Base-by-base conservation (phyloP, 306 rosid genomes). In the Ceratonia siliqua region DNA sequence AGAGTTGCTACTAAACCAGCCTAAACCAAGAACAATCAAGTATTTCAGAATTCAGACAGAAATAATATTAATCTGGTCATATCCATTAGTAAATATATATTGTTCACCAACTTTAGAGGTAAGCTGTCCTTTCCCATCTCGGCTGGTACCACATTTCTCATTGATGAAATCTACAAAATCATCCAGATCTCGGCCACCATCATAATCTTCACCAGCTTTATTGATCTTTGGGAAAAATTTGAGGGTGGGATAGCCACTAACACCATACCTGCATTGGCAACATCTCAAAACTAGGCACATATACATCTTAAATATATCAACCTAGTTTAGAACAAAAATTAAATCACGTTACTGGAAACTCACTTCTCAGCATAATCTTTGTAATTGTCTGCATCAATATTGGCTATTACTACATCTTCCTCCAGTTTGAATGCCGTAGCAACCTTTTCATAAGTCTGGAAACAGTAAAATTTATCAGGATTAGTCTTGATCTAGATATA, bases 131-230 rank as follows among this genome's bases (percentile, higher is more conserved):
- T 90, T 80, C 17, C 74, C 90, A 43, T 94, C 97, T 62, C 97
- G 92, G 72, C 85, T 85, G 42, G 95, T 87, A 57, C 97, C 93
- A 75, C 86, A 48, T 79, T 82, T 88, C 83, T 85, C 96, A 25
- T 94, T 94, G 57, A 94, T 87, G 81, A 89, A 91, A 53, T 71
- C 28, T 39, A 91, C 95, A 43, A 94, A 89, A 82, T 86, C 96
- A n/a, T 83, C 87, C 76, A 94, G 72, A 25, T 90, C 93, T 43
- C 89, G 90, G 67, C 90, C 97, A 38, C 91, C 96, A 4, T 54
- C 80, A 78, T 85, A 89, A 81, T 85, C 93, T 88, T 94, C 91
- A 56, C 97, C 96, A 21, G 81, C 87, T 86, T 94, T 94, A 70
- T 94, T 89, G 78, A 56, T 67, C 84, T 73, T 87, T 22, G 97